Percentiles rank a stretch among this genome's conserved stretches.
Conservation (phyloP, 2,329 filamentous ascomycete species). For the Botryosphaeria dothidea region DNA sequence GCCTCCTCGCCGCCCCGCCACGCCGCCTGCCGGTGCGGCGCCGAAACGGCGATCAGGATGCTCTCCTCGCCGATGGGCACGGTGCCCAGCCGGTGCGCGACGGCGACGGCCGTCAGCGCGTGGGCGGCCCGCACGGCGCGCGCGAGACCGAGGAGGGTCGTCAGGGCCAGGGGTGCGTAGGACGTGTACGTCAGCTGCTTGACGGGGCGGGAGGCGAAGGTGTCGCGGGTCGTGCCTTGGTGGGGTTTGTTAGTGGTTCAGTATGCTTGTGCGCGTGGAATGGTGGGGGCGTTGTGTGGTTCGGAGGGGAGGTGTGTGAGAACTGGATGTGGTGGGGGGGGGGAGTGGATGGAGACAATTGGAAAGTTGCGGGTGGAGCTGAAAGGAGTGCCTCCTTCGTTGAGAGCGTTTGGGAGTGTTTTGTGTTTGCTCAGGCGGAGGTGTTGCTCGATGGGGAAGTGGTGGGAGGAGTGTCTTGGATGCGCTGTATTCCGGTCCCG, state of each 20-base stretch:
- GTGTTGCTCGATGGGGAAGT: no score
- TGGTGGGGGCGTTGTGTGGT: constrained; percentile 27
- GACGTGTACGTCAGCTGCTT: constrained; percentile 74
- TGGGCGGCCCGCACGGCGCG: constrained; percentile 60
- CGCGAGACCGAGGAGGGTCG: constrained; percentile 67
- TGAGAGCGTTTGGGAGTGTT: no score
- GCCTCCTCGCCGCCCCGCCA: constrained; percentile 90
- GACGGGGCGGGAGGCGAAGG: constrained; percentile 70
- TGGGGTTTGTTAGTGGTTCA: neutral
- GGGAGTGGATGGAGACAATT: no score
- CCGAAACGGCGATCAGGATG: constrained; percentile 83
- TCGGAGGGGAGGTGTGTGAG: neutral
- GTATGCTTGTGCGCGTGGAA: neutral
- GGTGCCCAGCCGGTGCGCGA: constrained; percentile 80
- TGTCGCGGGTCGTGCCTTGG: constrained; percentile 74
- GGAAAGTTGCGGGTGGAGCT: no score
- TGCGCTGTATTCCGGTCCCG: no score
- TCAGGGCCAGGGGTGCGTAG: constrained; percentile 69
- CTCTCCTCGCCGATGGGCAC: constrained; percentile 93
- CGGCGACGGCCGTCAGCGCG: constrained; percentile 69
- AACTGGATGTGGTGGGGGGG: no score
- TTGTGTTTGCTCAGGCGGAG: no score
- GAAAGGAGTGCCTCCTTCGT: no score
- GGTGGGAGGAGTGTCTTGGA: no score
- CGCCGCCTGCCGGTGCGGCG: constrained; percentile 78